Evolutionary conservation across 2,329 filamentous ascomycete genomes (phyloP), one percentile per base, ranked within the genome.

Genomic region (Aspergillaceae sp.): DNA sequence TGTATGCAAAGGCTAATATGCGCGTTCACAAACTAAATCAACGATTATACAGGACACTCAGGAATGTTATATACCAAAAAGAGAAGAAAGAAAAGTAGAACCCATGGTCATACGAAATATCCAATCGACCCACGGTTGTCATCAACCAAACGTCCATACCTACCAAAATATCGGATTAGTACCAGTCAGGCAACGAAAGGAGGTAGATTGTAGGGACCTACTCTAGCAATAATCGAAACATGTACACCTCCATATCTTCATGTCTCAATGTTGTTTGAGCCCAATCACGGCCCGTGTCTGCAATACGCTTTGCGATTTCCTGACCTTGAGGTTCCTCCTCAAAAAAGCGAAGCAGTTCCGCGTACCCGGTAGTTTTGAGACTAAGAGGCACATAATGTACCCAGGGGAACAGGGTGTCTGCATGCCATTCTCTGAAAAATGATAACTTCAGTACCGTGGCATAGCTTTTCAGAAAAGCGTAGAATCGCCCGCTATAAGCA

Each of bases 321-420:
- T 73, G 70, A 0, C 82, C 82, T 4, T 66, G 57, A 3, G 64
- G 59, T 0, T 69, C 72, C 0, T 65, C 62, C 1, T 69, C 68
- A 4, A 80, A 60, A 47, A 70, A 78, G 0, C 54, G 52, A 1
- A 79, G 64, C 35, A 77, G 51, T 53, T 79, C 77, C 0, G 76
- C 74, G 2, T 80, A 53, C 57, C 80, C 77, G 2, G 69, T 66
- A 55, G 77, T 61, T 4, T 68, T 60, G 50, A 71, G 61, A 41
- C 73, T 76, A 0, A 80, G 65, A 0, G 78, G 78, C 0, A 80
- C 56, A 46, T 79, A 80, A 48, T 81, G 78, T 3, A 76, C 62
- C 78, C 78, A 80, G 0, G 77, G 75, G 7, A 72, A 46, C 2
- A 81, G 64, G 0, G 76, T 61, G 27, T 80, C 76, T 48, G 79